Percentiles rank a stretch among this genome's conserved stretches.
These are phyloP conservation scores for Gonium pectorale DNA, from an alignment of 139 green algal genomes.

Conservation along the genomic window DNA sequence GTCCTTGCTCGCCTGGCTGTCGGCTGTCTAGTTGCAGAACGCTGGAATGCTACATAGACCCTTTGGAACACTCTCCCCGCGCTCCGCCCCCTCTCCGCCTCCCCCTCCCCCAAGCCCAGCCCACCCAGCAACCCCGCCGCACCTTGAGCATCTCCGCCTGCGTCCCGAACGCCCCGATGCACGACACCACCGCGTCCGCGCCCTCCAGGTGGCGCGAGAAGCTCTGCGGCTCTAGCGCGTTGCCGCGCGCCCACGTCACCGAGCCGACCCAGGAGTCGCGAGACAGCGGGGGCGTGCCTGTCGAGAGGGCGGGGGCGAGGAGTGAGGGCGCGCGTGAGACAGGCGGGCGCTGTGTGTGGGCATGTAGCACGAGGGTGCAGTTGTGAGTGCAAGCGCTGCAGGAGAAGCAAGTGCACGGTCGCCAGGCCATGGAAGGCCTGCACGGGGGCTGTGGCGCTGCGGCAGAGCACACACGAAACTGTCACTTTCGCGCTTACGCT, in stretches of 20 bases:
- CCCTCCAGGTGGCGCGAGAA: slow-evolving; percentile 61
- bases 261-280: slow-evolving; percentile 60
- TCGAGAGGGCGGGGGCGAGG: too few relatives aligned
- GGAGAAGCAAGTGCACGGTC: neutral
- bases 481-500: too few relatives aligned
- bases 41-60: too few relatives aligned
- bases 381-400: too few relatives aligned
- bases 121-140: neutral
- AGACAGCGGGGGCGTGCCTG: slow-evolving; percentile 61
- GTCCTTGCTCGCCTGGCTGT: too few relatives aligned
- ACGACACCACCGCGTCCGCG: slow-evolving; percentile 77
- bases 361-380: too few relatives aligned
- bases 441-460: neutral
- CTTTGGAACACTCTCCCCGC: neutral
- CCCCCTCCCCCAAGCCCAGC: neutral
- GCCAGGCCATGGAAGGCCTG: neutral
- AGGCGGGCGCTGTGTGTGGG: too few relatives aligned
- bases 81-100: neutral
- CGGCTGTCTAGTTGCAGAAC: too few relatives aligned
- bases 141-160: slow-evolving; percentile 81
- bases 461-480: too few relatives aligned
- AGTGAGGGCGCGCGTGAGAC: too few relatives aligned
- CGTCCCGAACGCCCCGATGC: slow-evolving; percentile 87
- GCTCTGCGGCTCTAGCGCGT: slow-evolving; percentile 66
- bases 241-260: slow-evolving; percentile 72